phyloP scores from a whole-genome alignment of 1,284 basidiomycete species.

The Fistulinella staudtii region DNA sequence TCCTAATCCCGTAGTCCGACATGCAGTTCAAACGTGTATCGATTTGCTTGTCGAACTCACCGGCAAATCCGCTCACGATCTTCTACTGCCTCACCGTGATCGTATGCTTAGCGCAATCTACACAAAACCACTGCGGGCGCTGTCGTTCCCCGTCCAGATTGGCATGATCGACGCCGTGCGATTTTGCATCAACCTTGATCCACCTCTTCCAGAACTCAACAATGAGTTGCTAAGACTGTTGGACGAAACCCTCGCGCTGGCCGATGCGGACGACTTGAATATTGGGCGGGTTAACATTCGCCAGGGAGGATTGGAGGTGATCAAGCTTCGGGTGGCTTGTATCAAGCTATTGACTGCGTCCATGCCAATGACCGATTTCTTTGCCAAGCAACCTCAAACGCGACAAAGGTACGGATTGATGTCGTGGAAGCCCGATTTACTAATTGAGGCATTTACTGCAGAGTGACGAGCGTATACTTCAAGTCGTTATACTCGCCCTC shows the following conservation, averaged over 20 bases:
- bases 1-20: constrained; percentile 82
- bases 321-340: constrained; percentile 92
- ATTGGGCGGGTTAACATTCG: constrained; percentile 74
- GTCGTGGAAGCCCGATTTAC: constrained; percentile 2
- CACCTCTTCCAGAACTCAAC: constrained; percentile 85
- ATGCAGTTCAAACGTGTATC: constrained; percentile 83
- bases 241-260: constrained; percentile 92
- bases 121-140: constrained; percentile 93
- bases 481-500: constrained; percentile 95
- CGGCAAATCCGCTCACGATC: constrained; percentile 69
- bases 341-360: constrained; percentile 92
- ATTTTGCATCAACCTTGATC: constrained; percentile 82
- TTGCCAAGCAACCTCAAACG: constrained; percentile 75
- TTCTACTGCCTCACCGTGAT: constrained; percentile 84
- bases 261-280: constrained; percentile 90
- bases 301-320: constrained; percentile 81
- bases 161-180: constrained; percentile 98
- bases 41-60: constrained; percentile 76
- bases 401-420: constrained; percentile 66
- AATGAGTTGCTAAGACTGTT: constrained; percentile 91
- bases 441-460: constrained; percentile 30
- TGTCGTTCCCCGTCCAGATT: constrained; percentile 95
- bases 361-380: constrained; percentile 93
- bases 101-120: constrained; percentile 89
- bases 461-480: constrained; percentile 96